These are phyloP conservation scores for Hirsutella thompsonii DNA, from an alignment of 2,329 filamentous ascomycete genomes.

Conservation along the genomic window DNA sequence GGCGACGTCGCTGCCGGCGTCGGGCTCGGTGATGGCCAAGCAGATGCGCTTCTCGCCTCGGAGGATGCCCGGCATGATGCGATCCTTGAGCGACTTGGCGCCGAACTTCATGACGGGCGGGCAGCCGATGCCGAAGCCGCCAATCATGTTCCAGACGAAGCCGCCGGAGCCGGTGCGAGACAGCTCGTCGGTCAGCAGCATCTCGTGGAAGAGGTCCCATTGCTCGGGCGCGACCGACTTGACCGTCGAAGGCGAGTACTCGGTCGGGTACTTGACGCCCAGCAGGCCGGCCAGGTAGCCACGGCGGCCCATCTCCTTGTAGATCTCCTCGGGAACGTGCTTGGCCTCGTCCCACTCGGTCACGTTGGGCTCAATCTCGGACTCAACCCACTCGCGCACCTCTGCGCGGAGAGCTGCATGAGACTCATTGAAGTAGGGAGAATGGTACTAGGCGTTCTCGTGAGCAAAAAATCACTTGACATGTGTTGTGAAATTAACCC, in stretches of 20 bases:
- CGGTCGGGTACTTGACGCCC: conserved; percentile 66
- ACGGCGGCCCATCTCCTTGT: conserved; percentile 87
- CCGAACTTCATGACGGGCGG: conserved; percentile 89
- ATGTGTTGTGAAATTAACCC: conserved; percentile 22
- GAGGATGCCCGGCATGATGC: conserved; percentile 79
- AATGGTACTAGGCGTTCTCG: conserved; percentile 61
- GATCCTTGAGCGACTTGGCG: conserved; percentile 69
- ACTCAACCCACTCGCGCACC: conserved; percentile 83
- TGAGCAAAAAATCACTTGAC: not conserved
- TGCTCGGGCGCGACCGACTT: conserved; percentile 72
- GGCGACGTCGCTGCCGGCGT: conserved; percentile 89
- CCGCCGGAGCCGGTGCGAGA: conserved; percentile 81
- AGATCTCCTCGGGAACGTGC: conserved; percentile 76
- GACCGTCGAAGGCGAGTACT: conserved; percentile 56
- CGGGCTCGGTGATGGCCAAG: conserved; percentile 91
- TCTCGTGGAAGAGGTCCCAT: conserved; percentile 98
- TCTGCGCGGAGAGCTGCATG: conserved; percentile 86
- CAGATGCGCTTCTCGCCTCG: conserved; percentile 94
- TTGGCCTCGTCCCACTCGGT: conserved; percentile 96
- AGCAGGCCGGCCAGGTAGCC: conserved; percentile 90
- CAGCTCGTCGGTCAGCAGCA: conserved; percentile 89
- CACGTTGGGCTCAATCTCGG: conserved; percentile 79
- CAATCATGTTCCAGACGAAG: conserved; percentile 92
- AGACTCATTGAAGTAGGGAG: conserved; percentile 90
- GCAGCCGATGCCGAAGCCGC: conserved; percentile 90